These are phyloP conservation scores for Metarhizium guizhouense DNA, from an alignment of 2,329 filamentous ascomycete species.

Conservation along the genomic window DNA sequence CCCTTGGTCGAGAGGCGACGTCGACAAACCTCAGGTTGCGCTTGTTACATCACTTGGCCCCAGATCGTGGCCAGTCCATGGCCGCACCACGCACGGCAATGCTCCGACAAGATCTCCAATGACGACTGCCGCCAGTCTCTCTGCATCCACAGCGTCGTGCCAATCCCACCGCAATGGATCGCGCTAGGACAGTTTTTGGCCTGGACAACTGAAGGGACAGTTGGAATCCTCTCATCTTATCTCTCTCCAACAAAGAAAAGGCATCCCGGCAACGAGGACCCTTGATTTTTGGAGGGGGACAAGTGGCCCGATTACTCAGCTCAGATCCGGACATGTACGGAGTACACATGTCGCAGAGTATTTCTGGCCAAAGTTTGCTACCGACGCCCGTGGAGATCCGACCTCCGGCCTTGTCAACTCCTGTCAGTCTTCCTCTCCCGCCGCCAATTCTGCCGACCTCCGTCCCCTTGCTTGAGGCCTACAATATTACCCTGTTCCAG, in stretches of 20 bases:
- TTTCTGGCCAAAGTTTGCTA: neutral
- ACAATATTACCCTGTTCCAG: too few species aligned
- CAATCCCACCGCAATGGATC: neutral
- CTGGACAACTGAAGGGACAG: neutral
- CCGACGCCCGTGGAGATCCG: neutral
- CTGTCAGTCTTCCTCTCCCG: too few species aligned
- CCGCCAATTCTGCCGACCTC: too few species aligned
- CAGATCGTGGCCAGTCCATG: neutral
- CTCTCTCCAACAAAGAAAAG: neutral
- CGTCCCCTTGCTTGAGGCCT: too few species aligned
- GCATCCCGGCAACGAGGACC: neutral
- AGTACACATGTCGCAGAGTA: neutral
- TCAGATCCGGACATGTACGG: neutral
- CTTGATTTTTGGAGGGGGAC: neutral
- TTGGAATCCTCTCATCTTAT: neutral
- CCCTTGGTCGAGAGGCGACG: neutral
- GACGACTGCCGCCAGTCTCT: neutral
- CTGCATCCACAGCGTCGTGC: neutral
- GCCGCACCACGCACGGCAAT: too few species aligned
- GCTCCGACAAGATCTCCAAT: neutral
- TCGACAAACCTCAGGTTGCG: neutral
- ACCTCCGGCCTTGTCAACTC: too few species aligned
- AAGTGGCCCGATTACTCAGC: neutral
- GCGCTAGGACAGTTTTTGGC: neutral
- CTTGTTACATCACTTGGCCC: neutral